Evolutionary conservation across 306 rosid genomes (phyloP).

Genomic region (Acacia confusa): DNA sequence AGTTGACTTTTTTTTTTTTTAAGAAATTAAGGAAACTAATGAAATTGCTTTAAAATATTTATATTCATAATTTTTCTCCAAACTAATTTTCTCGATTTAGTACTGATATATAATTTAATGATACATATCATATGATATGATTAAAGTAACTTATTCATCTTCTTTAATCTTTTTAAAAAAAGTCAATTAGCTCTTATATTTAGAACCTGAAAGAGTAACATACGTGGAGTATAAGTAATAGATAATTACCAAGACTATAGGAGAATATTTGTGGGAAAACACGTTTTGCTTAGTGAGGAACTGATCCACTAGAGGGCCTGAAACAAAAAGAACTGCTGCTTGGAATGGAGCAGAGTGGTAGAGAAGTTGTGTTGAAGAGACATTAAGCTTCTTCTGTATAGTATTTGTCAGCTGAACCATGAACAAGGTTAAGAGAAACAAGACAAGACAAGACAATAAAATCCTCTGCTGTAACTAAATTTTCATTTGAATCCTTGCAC

Average conservation of each 20-base stretch:
- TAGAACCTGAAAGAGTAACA: too few species aligned
- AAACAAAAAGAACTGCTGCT: slow-evolving; percentile 92
- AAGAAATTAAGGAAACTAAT: too few species aligned
- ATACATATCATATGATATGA: too few species aligned
- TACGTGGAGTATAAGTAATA: neutral
- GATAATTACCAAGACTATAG: slow-evolving; percentile 61
- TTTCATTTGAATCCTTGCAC: neutral
- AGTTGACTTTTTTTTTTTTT: too few species aligned
- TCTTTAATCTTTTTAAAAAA: too few species aligned
- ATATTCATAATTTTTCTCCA: too few species aligned
- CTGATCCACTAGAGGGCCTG: slow-evolving; percentile 93
- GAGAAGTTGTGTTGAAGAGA: slow-evolving; percentile 89
- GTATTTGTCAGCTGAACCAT: slow-evolving; percentile 87
- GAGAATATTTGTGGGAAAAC: slow-evolving; percentile 77
- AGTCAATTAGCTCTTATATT: too few species aligned
- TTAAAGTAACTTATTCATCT: too few species aligned
- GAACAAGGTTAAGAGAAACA: slow-evolving; percentile 59
- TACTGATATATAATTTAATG: too few species aligned
- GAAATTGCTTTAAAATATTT: too few species aligned
- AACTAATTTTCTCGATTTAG: too few species aligned
- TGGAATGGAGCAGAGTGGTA: slow-evolving; percentile 97
- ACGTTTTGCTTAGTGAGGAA: slow-evolving; percentile 80
- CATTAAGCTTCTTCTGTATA: slow-evolving; percentile 92
- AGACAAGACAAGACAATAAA: neutral
- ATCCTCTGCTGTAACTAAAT: neutral